These are phyloP conservation scores for Collybiopsis luxurians DNA, from an alignment of 768 basidiomycete genomes.

Conservation along the genomic window DNA sequence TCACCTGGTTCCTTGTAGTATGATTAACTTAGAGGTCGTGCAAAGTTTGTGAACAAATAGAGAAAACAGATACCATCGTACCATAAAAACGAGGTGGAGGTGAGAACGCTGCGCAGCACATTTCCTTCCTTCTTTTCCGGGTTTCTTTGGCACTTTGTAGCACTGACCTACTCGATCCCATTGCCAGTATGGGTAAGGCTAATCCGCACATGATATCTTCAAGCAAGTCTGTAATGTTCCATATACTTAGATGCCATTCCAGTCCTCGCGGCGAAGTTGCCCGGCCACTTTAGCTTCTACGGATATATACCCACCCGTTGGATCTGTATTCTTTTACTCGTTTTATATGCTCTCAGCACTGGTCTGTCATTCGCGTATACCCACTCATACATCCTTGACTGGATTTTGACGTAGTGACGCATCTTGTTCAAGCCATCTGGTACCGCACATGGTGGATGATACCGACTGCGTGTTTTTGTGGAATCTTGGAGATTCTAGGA, in stretches of 20 bases:
- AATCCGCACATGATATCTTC: too few species aligned
- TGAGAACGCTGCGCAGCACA: too few species aligned
- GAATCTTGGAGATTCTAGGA: constrained; percentile 31
- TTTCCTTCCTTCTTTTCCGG: too few species aligned
- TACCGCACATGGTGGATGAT: constrained; percentile 32
- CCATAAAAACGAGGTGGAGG: too few species aligned
- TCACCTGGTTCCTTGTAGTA: too few species aligned
- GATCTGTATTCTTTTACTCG: constrained; percentile 26
- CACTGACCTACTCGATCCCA: too few species aligned
- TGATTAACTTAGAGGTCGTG: too few species aligned
- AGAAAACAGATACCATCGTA: too few species aligned
- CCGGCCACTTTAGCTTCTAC: constrained; percentile 11
- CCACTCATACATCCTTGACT: too few species aligned
- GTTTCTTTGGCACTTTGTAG: too few species aligned
- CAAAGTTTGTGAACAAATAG: too few species aligned
- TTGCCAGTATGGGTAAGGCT: too few species aligned
- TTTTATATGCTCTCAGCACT: constrained; percentile 18
- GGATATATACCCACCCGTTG: constrained; percentile 26
- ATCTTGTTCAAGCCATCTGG: constrained; percentile 23
- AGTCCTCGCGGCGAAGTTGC: not conserved
- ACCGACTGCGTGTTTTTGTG: constrained; percentile 24
- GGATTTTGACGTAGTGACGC: constrained; percentile 21
- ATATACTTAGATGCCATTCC: not conserved
- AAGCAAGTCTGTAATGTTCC: not conserved
- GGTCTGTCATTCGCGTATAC: constrained; percentile 8